Conservation (phyloP, 1,284 basidiomycete genomes). For the Phlebopus sp. region DNA sequence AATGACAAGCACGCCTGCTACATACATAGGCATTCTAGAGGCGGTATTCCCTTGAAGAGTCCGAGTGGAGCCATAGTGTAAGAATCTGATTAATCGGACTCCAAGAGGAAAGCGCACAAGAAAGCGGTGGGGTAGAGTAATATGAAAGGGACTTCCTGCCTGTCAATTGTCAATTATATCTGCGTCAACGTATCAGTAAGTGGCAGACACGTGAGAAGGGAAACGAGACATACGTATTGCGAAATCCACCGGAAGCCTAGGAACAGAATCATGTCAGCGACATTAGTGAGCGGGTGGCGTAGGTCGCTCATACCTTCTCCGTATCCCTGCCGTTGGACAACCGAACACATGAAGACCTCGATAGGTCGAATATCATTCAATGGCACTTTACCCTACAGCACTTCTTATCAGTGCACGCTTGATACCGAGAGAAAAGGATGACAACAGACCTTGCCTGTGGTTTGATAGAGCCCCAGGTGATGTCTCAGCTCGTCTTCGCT, state of each 20-base stretch:
- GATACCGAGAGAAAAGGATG: background rate
- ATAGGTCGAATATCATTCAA: conserved; percentile 97
- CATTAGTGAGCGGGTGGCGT: background rate
- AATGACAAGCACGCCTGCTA: conserved; percentile 1
- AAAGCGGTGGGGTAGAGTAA: conserved; percentile 24
- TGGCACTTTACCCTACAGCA: conserved; percentile 86
- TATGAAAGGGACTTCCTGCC: conserved; percentile 10
- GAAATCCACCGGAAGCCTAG: conserved; percentile 95
- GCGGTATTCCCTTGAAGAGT: conserved; percentile 15
- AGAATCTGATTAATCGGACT: conserved; percentile 5
- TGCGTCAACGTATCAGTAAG: conserved; percentile 17
- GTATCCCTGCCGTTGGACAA: conserved; percentile 98
- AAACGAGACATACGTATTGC: conserved; percentile 74
- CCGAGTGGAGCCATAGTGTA: conserved; percentile 17
- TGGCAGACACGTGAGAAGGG: background rate
- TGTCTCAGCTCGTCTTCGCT: conserved; percentile 97
- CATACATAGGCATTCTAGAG: conserved; percentile 25
- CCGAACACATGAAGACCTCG: conserved; percentile 99
- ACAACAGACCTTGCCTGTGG: conserved; percentile 88
- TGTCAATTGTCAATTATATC: conserved; percentile 25
- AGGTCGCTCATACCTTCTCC: conserved; percentile 71
- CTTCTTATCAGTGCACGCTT: conserved; percentile 5
- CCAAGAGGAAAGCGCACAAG: conserved; percentile 9
- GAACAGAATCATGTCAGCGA: conserved; percentile 7
- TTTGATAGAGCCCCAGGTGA: conserved; percentile 95